Evolutionary conservation across 2,329 filamentous ascomycete genomes (phyloP), one percentile per base, ranked within the genome.

Genomic region (Akanthomyces uredinophilus): DNA sequence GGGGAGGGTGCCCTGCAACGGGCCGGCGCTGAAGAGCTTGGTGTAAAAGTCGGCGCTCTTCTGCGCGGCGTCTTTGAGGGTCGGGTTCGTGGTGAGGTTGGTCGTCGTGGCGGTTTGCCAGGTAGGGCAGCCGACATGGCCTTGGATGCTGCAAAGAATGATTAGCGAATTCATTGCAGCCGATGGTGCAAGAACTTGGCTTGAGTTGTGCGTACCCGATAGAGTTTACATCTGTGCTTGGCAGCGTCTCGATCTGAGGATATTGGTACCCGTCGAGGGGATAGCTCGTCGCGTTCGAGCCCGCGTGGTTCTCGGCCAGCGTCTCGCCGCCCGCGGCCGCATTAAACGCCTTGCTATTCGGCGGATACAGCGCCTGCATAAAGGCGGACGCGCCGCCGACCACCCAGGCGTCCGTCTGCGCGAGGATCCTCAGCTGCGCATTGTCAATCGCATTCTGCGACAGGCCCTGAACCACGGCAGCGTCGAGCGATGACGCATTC

Each of bases 301-400:
- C 44, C 5, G 60, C 60, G 39, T 69, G 67, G 49, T 73, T 68
- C 43, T 79, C 83, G 65, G 84, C 78, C 14, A 82, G 77, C 41
- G 72, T 70, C 11, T 64, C 50, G 24, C 71, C 72, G 4, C 72
- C 74, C 14, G 69, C 70, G 22, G 60, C 61, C 14, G 61, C 60
- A 41, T 67, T 66, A 41, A 75, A 77, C 0, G 68, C 65, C 11
- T 69, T 64, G 4, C 79, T 79, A 0, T 83, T 81, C 0, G 91
- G 90, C 2, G 92, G 92, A 70, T 96, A 96, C 4, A 96, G 79
- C 5, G 89, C 92, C 72, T 96, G 92, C 67, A 95, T 76, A 74
- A 96, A 96, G 0, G 88, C 91, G 57, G 84, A 78, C 39, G 90
- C 91, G 3, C 90, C 87, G 64, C 83, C 87, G 57, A 86, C 83